Evolutionary conservation across 768 basidiomycete species (phyloP).

Genomic region (Pisolithus marmoratus): DNA sequence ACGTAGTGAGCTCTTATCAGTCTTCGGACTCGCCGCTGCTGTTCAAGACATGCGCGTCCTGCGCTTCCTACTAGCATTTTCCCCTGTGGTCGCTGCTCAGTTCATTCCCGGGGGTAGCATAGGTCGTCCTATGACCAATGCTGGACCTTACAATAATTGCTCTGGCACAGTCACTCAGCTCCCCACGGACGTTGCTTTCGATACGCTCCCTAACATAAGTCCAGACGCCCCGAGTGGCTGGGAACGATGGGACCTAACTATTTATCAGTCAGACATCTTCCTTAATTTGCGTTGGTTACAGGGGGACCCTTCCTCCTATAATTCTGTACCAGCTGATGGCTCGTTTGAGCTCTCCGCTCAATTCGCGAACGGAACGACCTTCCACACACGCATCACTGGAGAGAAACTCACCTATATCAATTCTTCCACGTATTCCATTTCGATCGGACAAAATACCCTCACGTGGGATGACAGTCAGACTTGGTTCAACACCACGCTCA

Average conservation of each 20-base stretch:
- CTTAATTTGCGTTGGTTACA: constrained; percentile 9
- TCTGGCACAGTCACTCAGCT: constrained; percentile 4
- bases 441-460: constrained; percentile 7
- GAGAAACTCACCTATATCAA: constrained; percentile 7
- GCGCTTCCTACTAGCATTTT: background rate
- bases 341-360: constrained; percentile 9
- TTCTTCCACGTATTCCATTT: constrained; percentile 7
- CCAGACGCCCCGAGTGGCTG: constrained; percentile 2
- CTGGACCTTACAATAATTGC: constrained; percentile 12
- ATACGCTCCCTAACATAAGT: constrained; percentile 9
- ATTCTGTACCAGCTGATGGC: constrained; percentile 1
- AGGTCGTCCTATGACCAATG: constrained; percentile 3
- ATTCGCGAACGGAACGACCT: constrained; percentile 7
- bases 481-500: constrained; percentile 9
- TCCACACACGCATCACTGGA: background rate
- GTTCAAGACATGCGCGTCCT: background rate
- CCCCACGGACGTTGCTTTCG: constrained; percentile 4
- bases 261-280: constrained; percentile 9
- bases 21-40: too few relatives aligned
- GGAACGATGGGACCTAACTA: constrained; percentile 9
- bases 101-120: constrained; percentile 3
- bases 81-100: background rate
- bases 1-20: too few relatives aligned
- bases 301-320: constrained; percentile 5
- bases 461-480: constrained; percentile 12